Conservation (phyloP, 345 rosid species). For the Arabidopsis arenosa region DNA sequence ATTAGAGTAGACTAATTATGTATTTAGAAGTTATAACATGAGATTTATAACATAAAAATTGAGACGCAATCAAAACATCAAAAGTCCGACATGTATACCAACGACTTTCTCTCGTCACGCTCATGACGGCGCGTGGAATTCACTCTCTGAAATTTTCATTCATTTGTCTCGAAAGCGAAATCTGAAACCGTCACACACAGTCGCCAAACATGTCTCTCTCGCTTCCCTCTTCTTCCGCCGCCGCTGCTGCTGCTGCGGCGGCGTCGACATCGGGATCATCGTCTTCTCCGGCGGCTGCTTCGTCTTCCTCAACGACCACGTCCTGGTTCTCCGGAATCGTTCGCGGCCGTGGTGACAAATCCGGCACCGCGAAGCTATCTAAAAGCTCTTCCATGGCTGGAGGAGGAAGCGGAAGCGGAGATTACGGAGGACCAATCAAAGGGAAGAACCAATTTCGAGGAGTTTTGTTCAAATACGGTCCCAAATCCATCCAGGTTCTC, state of each 20-base stretch:
- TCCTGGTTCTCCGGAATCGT: conserved; percentile 82
- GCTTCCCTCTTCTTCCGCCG: conserved; percentile 39
- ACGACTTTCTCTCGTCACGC: conserved; percentile 41
- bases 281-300: conserved; percentile 31
- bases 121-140: conserved; percentile 35
- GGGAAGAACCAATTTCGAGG: conserved; percentile 96
- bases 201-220: conserved; percentile 45
- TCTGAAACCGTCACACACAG: conserved; percentile 40
- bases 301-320: conserved; percentile 45
- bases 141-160: background rate
- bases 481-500: conserved; percentile 80
- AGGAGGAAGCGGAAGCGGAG: conserved; percentile 42
- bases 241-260: conserved; percentile 29
- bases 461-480: conserved; percentile 86
- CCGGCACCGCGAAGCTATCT: conserved; percentile 50
- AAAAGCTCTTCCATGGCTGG: conserved; percentile 43
- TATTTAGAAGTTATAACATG: background rate
- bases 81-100: conserved; percentile 33
- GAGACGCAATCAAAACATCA: conserved; percentile 27
- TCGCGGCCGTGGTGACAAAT: conserved; percentile 64
- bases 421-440: conserved; percentile 61
- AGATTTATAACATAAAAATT: background rate
- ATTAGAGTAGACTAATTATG: conserved; percentile 13
- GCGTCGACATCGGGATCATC: conserved; percentile 39
- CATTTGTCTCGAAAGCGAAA: conserved; percentile 14